Percentiles rank a stretch among this genome's conserved stretches.
Conservation (phyloP, 2,329 filamentous ascomycete species). For the Neopestalotiopsis sp. region DNA sequence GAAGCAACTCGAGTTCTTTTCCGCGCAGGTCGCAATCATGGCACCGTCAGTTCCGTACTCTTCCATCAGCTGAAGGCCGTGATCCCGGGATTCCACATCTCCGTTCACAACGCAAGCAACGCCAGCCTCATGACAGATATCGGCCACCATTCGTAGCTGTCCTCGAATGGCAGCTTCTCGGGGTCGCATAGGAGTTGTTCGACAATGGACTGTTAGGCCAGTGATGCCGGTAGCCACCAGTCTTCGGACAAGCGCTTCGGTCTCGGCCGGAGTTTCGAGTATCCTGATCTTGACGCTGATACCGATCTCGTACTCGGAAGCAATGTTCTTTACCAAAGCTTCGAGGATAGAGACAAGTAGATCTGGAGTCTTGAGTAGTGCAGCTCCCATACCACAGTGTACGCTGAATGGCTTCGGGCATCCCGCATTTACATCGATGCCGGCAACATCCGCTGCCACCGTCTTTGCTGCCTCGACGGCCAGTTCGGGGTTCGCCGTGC, state of each 20-base stretch:
- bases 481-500: conserved; percentile 80
- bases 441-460: conserved; percentile 85
- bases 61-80: conserved; percentile 72
- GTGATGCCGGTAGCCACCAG: conserved; percentile 90
- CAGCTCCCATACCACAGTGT: conserved; percentile 92
- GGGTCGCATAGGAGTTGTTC: conserved; percentile 94
- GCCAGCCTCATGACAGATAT: conserved; percentile 80
- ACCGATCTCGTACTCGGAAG: conserved; percentile 80
- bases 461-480: conserved; percentile 85
- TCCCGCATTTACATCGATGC: conserved; percentile 97
- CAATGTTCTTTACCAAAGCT: conserved; percentile 79
- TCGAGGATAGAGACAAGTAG: conserved; percentile 82
- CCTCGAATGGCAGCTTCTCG: conserved; percentile 84
- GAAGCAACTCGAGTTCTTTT: conserved; percentile 91
- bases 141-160: conserved; percentile 82
- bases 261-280: conserved; percentile 76
- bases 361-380: conserved; percentile 84
- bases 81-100: conserved; percentile 77
- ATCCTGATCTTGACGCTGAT: conserved; percentile 97
- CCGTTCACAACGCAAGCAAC: conserved; percentile 97
- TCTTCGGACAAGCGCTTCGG: conserved; percentile 75
- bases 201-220: conserved; percentile 91
- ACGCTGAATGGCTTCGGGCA: conserved; percentile 98
- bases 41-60: conserved; percentile 90
- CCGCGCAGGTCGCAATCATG: conserved; percentile 95